These are phyloP conservation scores for Pterocarpus macrocarpus DNA, from an alignment of 306 rosid species.

Conservation along the genomic window DNA sequence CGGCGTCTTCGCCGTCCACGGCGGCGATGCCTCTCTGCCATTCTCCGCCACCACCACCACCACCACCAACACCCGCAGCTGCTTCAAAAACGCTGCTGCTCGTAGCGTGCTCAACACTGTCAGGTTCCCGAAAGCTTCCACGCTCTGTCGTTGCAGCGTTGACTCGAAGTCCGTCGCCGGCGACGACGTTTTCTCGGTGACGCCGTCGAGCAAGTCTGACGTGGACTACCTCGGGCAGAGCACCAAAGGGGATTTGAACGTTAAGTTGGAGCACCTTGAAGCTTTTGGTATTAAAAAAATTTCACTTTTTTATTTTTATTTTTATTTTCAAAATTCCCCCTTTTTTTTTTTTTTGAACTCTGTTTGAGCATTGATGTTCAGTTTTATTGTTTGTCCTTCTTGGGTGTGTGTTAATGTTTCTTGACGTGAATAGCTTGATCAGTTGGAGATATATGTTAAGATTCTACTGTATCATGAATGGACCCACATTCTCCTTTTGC, in stretches of 20 bases:
- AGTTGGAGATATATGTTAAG: not conserved
- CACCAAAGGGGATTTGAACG: slow-evolving; percentile 95
- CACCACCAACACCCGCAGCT: not conserved
- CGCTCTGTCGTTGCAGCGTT: slow-evolving; percentile 43
- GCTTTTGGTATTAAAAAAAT: slow-evolving; percentile 65
- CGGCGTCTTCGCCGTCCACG: slow-evolving; percentile 41
- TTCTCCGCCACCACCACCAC: slow-evolving; percentile 30
- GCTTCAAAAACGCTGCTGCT: slow-evolving; percentile 38
- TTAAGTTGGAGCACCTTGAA: slow-evolving; percentile 75
- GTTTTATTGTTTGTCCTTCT: slow-evolving; percentile 20
- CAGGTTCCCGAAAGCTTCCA: slow-evolving; percentile 27
- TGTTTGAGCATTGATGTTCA: not conserved
- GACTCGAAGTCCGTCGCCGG: slow-evolving; percentile 59
- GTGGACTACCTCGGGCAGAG: slow-evolving; percentile 94
- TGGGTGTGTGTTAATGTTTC: not conserved
- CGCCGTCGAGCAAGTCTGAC: slow-evolving; percentile 68
- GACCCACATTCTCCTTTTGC: not conserved
- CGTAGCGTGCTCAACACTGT: not conserved
- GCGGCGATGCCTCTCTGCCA: slow-evolving; percentile 43
- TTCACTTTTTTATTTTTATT: too few species aligned
- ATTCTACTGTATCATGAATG: slow-evolving; percentile 5
- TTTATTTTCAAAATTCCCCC: not conserved
- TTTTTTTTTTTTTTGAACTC: not conserved
- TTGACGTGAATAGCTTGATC: slow-evolving; percentile 16
- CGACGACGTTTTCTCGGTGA: slow-evolving; percentile 72